A percentile compares a stretch with the other conserved stretches of the same genome.
phyloP scores from a whole-genome alignment of 2,329 filamentous ascomycete genomes.

The Fusarium papillatum region DNA sequence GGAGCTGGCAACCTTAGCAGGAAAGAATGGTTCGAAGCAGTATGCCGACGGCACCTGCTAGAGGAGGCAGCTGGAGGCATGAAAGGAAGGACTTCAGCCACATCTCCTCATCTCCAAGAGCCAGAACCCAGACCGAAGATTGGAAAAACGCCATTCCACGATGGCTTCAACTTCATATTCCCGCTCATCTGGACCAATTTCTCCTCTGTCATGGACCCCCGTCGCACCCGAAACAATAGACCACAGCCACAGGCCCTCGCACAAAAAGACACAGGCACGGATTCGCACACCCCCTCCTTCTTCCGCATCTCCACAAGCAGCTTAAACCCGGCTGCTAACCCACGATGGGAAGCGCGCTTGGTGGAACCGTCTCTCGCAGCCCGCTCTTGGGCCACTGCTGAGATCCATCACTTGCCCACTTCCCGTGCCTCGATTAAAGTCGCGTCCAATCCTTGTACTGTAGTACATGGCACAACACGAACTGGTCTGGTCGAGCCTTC shows the following conservation, averaged over 20 bases:
- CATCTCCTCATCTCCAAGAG: not conserved
- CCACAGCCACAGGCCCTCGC: constrained; percentile 28
- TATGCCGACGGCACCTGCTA: constrained; percentile 6
- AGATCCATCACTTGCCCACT: constrained; percentile 44
- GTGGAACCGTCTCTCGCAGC: constrained; percentile 24
- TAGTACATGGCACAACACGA: constrained; percentile 18
- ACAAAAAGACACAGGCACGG: not conserved
- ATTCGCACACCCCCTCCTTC: constrained; percentile 17
- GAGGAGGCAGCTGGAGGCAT: not conserved
- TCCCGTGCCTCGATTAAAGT: constrained; percentile 40
- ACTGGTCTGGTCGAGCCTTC: constrained; percentile 4
- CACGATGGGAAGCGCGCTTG: constrained; percentile 24
- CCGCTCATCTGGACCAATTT: constrained; percentile 9
- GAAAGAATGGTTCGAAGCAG: not conserved
- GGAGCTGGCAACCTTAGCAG: no score
- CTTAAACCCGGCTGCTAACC: constrained; percentile 34
- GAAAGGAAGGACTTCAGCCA: constrained; percentile 13
- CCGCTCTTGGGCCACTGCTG: constrained; percentile 25
- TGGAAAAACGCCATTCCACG: constrained; percentile 8
- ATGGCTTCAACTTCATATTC: constrained; percentile 10
- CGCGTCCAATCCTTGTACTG: constrained; percentile 28
- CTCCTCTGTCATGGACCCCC: constrained; percentile 16
- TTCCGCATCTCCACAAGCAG: constrained; percentile 21
- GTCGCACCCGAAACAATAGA: constrained; percentile 41
- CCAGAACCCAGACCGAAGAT: constrained; percentile 1